Conservation (phyloP, 2,329 filamentous ascomycete genomes). For the Thelonectria blattea region DNA sequence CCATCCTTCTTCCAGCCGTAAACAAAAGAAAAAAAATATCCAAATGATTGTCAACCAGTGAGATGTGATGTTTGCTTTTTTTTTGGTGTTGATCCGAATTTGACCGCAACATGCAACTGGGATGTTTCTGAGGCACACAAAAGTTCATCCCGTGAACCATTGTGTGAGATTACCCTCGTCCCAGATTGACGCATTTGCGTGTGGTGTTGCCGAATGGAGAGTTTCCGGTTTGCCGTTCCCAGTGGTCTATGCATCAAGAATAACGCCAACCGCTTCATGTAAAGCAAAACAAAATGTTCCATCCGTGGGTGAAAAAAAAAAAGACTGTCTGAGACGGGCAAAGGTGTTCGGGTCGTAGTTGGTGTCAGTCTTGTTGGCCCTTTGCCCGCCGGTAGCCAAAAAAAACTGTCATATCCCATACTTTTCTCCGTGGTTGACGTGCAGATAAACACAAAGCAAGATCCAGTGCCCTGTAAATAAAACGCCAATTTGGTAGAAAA, state of each 20-base stretch:
- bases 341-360: constrained; percentile 16
- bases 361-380: constrained; percentile 30
- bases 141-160: constrained; percentile 26
- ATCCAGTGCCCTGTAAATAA: constrained; percentile 20
- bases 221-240: constrained; percentile 29
- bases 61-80: constrained; percentile 24
- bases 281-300: constrained; percentile 32
- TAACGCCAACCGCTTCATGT: constrained; percentile 29
- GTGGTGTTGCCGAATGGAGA: constrained; percentile 30
- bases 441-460: constrained; percentile 27
- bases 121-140: constrained; percentile 23
- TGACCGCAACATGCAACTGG: background rate
- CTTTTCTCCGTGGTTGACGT: constrained; percentile 20
- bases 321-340: constrained; percentile 31
- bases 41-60: constrained; percentile 33
- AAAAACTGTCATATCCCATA: constrained; percentile 28
- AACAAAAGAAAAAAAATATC: constrained; percentile 33
- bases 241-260: constrained; percentile 31
- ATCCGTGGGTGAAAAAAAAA: constrained; percentile 18
- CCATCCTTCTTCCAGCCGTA: constrained; percentile 16
- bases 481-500: constrained; percentile 35
- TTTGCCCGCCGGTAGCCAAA: constrained; percentile 34
- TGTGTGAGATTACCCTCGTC: constrained; percentile 7
- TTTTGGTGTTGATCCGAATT: constrained; percentile 9
- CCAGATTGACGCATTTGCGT: background rate